Percentiles rank a stretch among this genome's conserved stretches.
Evolutionary conservation across 139 green algal genomes (phyloP).

Genomic region (Auxenochlorella pyrenoidosa): DNA sequence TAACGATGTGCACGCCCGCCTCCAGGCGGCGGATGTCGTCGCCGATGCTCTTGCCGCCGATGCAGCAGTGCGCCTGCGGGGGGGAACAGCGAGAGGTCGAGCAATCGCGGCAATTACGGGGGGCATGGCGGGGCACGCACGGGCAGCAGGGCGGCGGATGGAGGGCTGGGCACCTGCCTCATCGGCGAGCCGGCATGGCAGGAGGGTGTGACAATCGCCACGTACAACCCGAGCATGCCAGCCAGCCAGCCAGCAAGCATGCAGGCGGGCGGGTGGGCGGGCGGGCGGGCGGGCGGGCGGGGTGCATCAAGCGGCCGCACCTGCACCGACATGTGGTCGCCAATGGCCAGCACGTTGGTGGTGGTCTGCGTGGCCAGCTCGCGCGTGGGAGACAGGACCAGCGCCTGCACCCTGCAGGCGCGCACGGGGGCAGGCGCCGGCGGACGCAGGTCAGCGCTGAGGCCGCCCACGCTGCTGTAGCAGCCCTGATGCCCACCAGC

Average conservation of each 20-base stretch:
- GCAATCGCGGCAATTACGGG: no score
- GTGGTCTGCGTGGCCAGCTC: constrained; percentile 98
- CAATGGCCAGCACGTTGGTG: constrained; percentile 91
- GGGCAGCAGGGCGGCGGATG: background rate
- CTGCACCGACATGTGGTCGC: constrained; percentile 92
- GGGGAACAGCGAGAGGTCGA: no score
- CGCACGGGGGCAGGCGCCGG: background rate
- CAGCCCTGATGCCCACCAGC: no score
- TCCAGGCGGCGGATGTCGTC: constrained; percentile 97
- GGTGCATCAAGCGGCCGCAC: no score
- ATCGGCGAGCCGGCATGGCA: no score
- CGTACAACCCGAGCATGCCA: background rate
- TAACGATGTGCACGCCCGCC: constrained; percentile 92
- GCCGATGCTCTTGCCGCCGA: constrained; percentile 96
- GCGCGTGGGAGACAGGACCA: constrained; percentile 97
- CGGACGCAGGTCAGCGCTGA: background rate
- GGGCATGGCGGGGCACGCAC: background rate
- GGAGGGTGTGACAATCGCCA: no score
- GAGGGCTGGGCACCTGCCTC: no score
- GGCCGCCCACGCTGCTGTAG: no score
- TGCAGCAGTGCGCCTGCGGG: constrained; percentile 90
- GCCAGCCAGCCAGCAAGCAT: no score
- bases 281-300: no score
- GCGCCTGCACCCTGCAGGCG: constrained; percentile 61
- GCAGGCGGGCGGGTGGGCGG: no score